Base-by-base conservation (phyloP, 371 early-diverging fungal genomes). In the Rhizopus delemar region DNA sequence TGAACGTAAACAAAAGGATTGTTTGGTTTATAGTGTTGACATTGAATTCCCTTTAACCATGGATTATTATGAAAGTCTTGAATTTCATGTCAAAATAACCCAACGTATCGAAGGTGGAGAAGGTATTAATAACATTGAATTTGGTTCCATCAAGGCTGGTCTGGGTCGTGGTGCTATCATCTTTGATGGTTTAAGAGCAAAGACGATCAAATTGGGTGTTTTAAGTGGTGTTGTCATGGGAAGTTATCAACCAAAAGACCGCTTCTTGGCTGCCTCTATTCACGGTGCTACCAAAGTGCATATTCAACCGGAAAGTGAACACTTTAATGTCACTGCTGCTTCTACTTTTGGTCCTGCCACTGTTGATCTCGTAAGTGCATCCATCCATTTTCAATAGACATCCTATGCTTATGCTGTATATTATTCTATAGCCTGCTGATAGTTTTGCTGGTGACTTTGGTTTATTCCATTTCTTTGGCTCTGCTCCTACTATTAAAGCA, bases 141-240 rank as follows among this genome's bases (percentile, higher is more conserved):
- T 71, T 51, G 71, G 68, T 13, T 38, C 57, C n/a, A 46, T 71
- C 7, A 61, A 57, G 31, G 71, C 68, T 12, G 62, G 58, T 41
- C 51, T 71, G 6, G 60, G 62, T n/a, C 60, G 48, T 11, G 71
- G 68, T 57, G 60, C 62, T 41, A 65, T 68, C 45, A 55, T 58
- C 12, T 71, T 71, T 48, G 65, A 68, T 32, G 50, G 55, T n/a
- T 57, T 71, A 36, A 58, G 48, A 48, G 71, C 68, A 35, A 59
- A 71, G 50, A 61, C 58, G 28, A 49, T 68, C 28, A 16, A 65
- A 15, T 51, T 71, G 41, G 68, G 62, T 22, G 65, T 62, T 11
- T 34, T 68, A 32, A 45, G 35, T 32, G 71, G 68, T 54, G 59
- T 65, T 13, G 60, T 71, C 7, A 62, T 65, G 43, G 68, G 71